Base-by-base conservation (phyloP, 2,329 filamentous ascomycete genomes). In the Hypoxylon sp. region DNA sequence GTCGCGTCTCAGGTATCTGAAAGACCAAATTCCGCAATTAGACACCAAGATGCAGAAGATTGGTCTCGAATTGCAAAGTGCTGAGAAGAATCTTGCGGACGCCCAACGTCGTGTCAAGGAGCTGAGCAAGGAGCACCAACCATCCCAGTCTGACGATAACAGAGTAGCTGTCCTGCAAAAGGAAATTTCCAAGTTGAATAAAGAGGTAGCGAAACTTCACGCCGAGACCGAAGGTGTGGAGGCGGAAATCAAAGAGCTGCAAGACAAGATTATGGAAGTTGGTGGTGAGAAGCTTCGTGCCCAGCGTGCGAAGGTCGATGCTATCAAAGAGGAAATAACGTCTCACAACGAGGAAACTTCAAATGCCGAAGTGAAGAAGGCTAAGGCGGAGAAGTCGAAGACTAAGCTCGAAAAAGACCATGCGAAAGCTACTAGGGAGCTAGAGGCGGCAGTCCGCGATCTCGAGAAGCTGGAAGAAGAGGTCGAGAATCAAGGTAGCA, bases 241-340 rank as follows among this genome's bases (percentile, higher is more conserved):
- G 78, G 90, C 91, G 26, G 96, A 98, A 80, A 98, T 99, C 81
- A 95, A 97, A 81, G 87, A 87, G 19, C 85, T 99, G 1, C 95
- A 99, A 78, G 91, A 96, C 85, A 97, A 94, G 84, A 99, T 99
- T 76, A 98, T 99, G 96, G 92, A 98, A 80, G 91, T 97, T 70
- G 96, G 96, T 77, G 96, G 96, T 81, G 94, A 98, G 76, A 94
- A 93, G 81, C 89, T 99, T 17, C 91, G 96, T 61, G 88, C 91
- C 17, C 95, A 99, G 78, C 94, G 96, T 74, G 90, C 93, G 68
- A 97, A 92, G 83, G 94, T 99, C 35, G 95, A 98, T 78, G 88
- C 90, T 5, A 84, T 97, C 70, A 97, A 97, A 78, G 92, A 94
- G 75, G 91, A 97, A 78, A 94, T 98, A 62, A 85, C 91, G 52